Evolutionary conservation across 306 rosid genomes (phyloP), one percentile per base, ranked within the genome.

Genomic region (Alnus rubra): DNA sequence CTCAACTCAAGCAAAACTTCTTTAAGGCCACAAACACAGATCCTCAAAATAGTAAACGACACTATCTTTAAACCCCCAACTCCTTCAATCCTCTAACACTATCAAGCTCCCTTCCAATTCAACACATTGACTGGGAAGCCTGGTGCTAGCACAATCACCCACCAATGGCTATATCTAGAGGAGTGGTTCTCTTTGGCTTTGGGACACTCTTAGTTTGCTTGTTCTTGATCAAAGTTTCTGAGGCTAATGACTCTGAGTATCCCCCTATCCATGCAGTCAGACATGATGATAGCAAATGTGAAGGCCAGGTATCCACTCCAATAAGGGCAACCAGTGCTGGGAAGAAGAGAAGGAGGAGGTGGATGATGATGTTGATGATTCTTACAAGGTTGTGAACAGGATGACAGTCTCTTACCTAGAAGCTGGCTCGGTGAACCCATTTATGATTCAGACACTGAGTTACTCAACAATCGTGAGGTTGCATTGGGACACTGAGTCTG

Each of bases 351-450:
- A n/a, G 6, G 52, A 75, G 2, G 82, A 73, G 28, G 62, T 72
- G 9, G 84, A 84, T 2, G 86, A 83, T 8, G 92, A 88, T 2
- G 55, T 86, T 1, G 92, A 81, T 49, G 86, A 87, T 14, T 79
- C 88, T 4, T 87, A 82, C 82, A 84, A 87, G 76, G 59, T 81
- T 33, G 79, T 69, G 30, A 69, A 76, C 73, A 75, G 75, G 35
- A 59, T 77, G 76, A 19, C 70, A 54, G 51, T 78, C 30, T 23
- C 81, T 2, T 10, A 78, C 31, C 53, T 83, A 0, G 1, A 71
- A 19, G 53, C 80, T 1, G 12, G 13, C 31, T 49, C 45, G 6
- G 58, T 13, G 30, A 1, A 56, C 10, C 14, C 9, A 1, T 19
- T 3, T 19, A 68, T 1, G 1, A 5, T 48, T 0, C 30, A 12